Evolutionary conservation across 441 rosid species (phyloP).

Genomic region (Daphne laureola): DNA sequence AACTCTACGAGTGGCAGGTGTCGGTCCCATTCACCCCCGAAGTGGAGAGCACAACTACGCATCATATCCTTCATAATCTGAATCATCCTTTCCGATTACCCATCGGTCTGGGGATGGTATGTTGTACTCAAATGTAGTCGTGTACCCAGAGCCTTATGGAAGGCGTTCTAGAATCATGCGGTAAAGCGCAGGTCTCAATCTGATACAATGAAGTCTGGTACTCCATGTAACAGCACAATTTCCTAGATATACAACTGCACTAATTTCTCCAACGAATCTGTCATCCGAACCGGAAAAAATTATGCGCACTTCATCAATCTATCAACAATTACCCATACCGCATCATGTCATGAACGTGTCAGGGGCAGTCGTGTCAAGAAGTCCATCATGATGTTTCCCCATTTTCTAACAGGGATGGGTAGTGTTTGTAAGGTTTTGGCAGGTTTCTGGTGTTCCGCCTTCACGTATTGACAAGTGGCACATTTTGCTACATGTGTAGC

Average conservation of each 20-base stretch:
- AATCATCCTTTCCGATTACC: neutral
- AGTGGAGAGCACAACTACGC: too few species aligned
- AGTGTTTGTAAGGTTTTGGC: neutral
- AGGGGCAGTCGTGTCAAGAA: neutral
- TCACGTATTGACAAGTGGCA: too few species aligned
- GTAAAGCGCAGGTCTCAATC: neutral
- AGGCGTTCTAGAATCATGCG: neutral
- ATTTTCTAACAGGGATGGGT: neutral
- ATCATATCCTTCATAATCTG: too few species aligned
- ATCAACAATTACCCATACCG: constrained; percentile 6
- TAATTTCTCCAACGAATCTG: neutral
- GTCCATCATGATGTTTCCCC: neutral
- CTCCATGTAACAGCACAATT: constrained; percentile 5
- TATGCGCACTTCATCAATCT: neutral
- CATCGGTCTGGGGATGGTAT: constrained; percentile 6
- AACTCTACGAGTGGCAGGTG: too few species aligned
- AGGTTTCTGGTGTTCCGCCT: neutral
- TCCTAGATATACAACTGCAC: neutral
- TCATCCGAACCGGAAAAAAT: neutral
- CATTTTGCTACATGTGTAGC: too few species aligned
- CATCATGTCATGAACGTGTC: neutral
- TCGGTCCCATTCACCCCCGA: too few species aligned
- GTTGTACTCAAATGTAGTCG: neutral
- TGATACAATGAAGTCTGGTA: constrained; percentile 1
- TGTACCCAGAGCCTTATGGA: neutral